A percentile compares a stretch with the other conserved stretches of the same genome.
phyloP scores from a whole-genome alignment of 805 yeast genomes.

The Ogataea paradorogensis region DNA sequence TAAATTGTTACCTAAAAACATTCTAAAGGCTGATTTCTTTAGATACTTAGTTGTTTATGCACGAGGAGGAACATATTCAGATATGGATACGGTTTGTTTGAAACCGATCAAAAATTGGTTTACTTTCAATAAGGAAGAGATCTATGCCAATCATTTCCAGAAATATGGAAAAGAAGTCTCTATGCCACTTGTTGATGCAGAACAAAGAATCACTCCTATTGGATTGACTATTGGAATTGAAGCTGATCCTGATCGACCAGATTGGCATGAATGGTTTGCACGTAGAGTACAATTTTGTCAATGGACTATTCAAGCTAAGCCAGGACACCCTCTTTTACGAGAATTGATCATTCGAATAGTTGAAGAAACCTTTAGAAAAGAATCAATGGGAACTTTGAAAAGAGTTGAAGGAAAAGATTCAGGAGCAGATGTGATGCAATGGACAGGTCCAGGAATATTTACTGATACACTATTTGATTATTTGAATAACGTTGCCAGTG shows the following conservation, averaged over 20 bases:
- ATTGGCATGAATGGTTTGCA: constrained; percentile 93
- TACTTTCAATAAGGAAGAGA: constrained; percentile 39
- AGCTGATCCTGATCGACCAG: constrained; percentile 94
- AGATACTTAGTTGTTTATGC: constrained; percentile 84
- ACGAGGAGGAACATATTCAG: constrained; percentile 90
- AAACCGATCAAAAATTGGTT: constrained; percentile 77
- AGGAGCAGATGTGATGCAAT: constrained; percentile 81
- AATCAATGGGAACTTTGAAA: constrained; percentile 43
- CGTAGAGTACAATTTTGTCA: constrained; percentile 93
- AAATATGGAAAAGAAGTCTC: constrained; percentile 3
- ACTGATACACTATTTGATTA: constrained; percentile 84
- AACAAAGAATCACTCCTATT: constrained; percentile 35
- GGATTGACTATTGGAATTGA: constrained; percentile 91
- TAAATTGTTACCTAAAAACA: constrained; percentile 69
- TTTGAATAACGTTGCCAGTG: constrained; percentile 55
- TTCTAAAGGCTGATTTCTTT: constrained; percentile 90
- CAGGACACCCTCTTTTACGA: constrained; percentile 86
- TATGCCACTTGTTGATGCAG: constrained; percentile 21
- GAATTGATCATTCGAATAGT: constrained; percentile 79
- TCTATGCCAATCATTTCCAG: constrained; percentile 9
- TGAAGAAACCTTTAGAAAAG: constrained; percentile 61
- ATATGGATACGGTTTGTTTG: constrained; percentile 78
- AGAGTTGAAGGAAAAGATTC: constrained; percentile 54
- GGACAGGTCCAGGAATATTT: constrained; percentile 98
- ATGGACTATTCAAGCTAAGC: constrained; percentile 90